Evolutionary conservation across 768 basidiomycete species (phyloP), one percentile per base, ranked within the genome.

Genomic region (Amanita muscaria): DNA sequence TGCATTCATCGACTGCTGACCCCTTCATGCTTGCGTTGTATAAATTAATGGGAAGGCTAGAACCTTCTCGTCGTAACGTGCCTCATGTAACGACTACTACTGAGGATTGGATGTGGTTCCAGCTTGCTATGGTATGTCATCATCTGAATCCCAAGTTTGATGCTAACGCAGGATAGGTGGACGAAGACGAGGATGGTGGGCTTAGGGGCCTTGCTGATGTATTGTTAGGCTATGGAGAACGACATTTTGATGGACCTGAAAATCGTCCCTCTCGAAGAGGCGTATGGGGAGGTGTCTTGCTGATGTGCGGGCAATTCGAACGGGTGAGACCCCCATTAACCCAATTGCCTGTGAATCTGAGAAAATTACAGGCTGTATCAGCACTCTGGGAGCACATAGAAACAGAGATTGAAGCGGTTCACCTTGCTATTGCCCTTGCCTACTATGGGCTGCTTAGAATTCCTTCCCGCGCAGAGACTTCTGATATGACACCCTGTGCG

Each of bases 101-200:
- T 2, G 96, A 97, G 59, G 96, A 99, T 62, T 99, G 94, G 94
- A 69, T 97, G 27, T 99, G 94, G 94, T 83, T 93, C 69, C 93
- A 99, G 65, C 73, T 98, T 11, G 74, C 83, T 1, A 85, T 97
- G 78, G 87, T 80, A 38, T 23, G 66, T 51, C 6, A 4, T 11
- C 29, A 44, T 27, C 33, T 19, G 5, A 33, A 5, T 24, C 12
- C 9, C n/a, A 14, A 0, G 12, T 30, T 45, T 22, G 31, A 4
- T 34, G 22, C 15, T 41, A 19, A 40, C 24, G 27, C 9, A 14
- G 23, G 22, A 25, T 38, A 85, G 83, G 74, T 86, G 16, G 86
- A 89, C 48, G 87, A 89, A 56, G 83, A 88, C 23, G 86, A 88
- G 51, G 79, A 81, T 44, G 80, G 80, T 22, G 86, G 86, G 8